Evolutionary conservation across 371 early-diverging fungal genomes (phyloP), one percentile per base, ranked within the genome.

Genomic region (Actinomortierella wolfii): DNA sequence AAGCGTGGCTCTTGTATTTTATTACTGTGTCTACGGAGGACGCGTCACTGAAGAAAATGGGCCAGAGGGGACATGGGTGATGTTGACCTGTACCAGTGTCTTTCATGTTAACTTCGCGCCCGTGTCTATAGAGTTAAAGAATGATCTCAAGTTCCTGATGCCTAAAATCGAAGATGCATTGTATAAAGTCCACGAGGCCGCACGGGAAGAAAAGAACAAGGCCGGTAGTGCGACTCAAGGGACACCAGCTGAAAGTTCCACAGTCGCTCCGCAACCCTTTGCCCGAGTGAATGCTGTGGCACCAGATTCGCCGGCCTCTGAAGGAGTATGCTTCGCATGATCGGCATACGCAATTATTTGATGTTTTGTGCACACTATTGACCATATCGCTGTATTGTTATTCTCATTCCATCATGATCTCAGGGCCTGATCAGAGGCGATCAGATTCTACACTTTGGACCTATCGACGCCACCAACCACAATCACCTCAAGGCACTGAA

Each of bases 261-360:
- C 23, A 41, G 21, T 4, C 14, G 56, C 18, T n/a, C 40, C 40
- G 55, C 47, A 49, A 17, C 86, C 94, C 6, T 92, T 95, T 79
- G 94, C 94, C 2, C 70, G 82, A 3, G 86, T 96, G n/a, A 89
- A 90, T 64, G 85, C 83, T 0, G 92, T 96, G 4, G 90, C 92
- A 23, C 90, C 89, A 0, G 89, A 88, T 56, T 92, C 93, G 3
- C 95, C 96, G 6, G 93, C 94, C 0, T 62, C 66, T 17, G 78
- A 67, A 25, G 91, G 92, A 2, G 86, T 81, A 66, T 28, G 64
- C 18, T 2, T 29, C 9, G n/a, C 11, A 11, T 47, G 18, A 18
- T 47, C 21, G 18, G 18, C 20, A 21, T 20, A 7, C 15, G 9
- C n/a, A 6, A 2, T 44, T 17, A 25, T 14, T 50, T 50, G 34